phyloP scores from a whole-genome alignment of 2,329 filamentous ascomycete species.

The Raffaelea arxii region DNA sequence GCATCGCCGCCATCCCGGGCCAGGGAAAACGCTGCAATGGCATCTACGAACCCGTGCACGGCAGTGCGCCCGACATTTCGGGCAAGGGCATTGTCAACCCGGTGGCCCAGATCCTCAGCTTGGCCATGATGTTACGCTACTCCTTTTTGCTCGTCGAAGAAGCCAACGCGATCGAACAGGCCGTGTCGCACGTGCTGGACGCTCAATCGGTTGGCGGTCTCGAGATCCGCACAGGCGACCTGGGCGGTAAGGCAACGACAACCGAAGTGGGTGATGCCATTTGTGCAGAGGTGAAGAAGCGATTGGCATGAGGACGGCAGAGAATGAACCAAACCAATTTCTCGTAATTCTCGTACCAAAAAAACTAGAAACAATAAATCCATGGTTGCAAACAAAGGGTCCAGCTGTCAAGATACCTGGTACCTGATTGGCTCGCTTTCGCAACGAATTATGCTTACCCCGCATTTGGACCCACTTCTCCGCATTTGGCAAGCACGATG shows the following conservation, averaged over 20 bases:
- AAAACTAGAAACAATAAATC: too few relatives aligned
- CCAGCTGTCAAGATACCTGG: too few relatives aligned
- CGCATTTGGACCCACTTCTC: conserved; percentile 6
- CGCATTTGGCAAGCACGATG: conserved; percentile 2
- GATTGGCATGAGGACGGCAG: too few relatives aligned
- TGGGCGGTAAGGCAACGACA: conserved; percentile 14
- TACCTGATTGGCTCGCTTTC: too few relatives aligned
- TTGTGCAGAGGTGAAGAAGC: conserved; percentile 6
- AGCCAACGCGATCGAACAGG: conserved; percentile 53
- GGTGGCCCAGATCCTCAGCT: conserved; percentile 59
- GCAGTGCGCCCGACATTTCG: conserved; percentile 63
- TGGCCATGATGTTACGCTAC: conserved; percentile 69
- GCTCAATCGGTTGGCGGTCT: conserved; percentile 16
- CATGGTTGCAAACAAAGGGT: too few relatives aligned
- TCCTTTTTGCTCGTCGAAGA: conserved; percentile 53
- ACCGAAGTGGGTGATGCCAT: conserved; percentile 13
- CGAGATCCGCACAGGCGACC: conserved; percentile 34
- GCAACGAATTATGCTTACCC: too few relatives aligned
- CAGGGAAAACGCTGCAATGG: conserved; percentile 42
- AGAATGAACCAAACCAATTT: too few relatives aligned
- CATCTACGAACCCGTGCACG: conserved; percentile 72
- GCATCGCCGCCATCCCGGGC: conserved; percentile 30
- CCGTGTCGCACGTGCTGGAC: conserved; percentile 28
- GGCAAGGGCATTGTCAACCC: conserved; percentile 66
- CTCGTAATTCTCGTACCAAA: too few relatives aligned